phyloP scores from a whole-genome alignment of 768 basidiomycete genomes.

The Mycena amicta region DNA sequence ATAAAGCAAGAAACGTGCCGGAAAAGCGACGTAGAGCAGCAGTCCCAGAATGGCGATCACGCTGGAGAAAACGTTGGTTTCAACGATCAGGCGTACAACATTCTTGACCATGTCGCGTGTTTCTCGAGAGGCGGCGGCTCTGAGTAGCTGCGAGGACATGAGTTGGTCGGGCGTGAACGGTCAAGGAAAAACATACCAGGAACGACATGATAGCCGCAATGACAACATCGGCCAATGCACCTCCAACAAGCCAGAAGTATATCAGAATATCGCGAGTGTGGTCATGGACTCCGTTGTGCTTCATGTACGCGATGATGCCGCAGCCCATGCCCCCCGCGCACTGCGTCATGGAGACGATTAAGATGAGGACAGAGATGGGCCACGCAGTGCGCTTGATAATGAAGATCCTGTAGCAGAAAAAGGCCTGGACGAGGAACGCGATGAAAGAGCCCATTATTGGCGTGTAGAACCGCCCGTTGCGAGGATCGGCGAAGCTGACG shows the following conservation, averaged over 20 bases:
- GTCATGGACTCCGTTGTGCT: neutral
- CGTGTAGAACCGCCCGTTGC: slow-evolving; percentile 2
- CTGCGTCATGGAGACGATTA: slow-evolving; percentile 3
- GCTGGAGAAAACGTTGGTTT: slow-evolving; percentile 8
- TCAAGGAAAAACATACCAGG: too few relatives aligned
- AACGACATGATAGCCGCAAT: slow-evolving; percentile 6
- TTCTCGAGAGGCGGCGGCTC: too few relatives aligned
- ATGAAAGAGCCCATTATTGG: slow-evolving; percentile 13
- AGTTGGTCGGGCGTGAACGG: too few relatives aligned
- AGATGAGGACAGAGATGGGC: neutral
- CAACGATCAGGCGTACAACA: slow-evolving; percentile 8
- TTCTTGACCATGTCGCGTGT: neutral
- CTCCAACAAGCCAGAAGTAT: slow-evolving; percentile 8
- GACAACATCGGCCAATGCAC: slow-evolving; percentile 1
- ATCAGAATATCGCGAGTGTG: neutral
- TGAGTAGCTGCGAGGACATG: neutral
- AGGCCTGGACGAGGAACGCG: slow-evolving; percentile 9
- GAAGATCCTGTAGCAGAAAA: slow-evolving; percentile 8
- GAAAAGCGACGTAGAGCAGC: slow-evolving; percentile 1
- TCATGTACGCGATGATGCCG: slow-evolving; percentile 9
- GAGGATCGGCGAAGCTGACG: slow-evolving; percentile 4
- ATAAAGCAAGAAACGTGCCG: neutral
- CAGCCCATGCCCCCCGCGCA: slow-evolving; percentile 13
- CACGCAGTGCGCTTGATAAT: neutral
- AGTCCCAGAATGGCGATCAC: slow-evolving; percentile 4